Evolutionary conservation across 2,329 filamentous ascomycete species (phyloP), one percentile per base, ranked within the genome.

Genomic region (Monosporascus sp.): DNA sequence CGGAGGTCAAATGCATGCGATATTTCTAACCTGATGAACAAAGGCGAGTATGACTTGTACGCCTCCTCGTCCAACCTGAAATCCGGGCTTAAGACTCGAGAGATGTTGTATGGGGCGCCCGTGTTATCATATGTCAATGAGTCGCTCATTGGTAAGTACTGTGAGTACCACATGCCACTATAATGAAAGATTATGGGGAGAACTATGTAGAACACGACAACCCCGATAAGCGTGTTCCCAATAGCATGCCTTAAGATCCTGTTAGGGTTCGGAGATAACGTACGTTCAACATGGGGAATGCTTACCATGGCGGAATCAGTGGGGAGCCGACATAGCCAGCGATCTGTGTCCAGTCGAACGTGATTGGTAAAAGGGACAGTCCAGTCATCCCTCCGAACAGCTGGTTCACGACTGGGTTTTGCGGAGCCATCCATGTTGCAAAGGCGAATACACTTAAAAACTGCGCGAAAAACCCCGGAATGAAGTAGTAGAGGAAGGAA

Each of bases 341-440:
- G 50, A 89, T 78, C 60, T 89, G 84, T 5, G 84, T 86, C 86
- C 87, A 90, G 72, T 90, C 87, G 62, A 90, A 89, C 0, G 86
- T 89, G 34, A 90, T 81, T 1, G 87, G 86, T 6, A 90, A 70
- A 27, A 90, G 63, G 0, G 83, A 87, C 3, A 90, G 57, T 0
- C 88, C 87, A 0, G 83, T 86, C 48, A 75, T 76, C 1, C 84
- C 85, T 2, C 88, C 88, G 59, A 90, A 90, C 1, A 90, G 63
- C 65, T 90, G 86, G 58, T 90, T 91, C 39, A 90, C 69, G 9
- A 88, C 70, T 0, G 81, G 74, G 54, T 81, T 89, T 48, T 89
- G 74, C 0, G 88, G 88, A 2, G 80, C 81, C 52, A 89, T 79
- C 85, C 86, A 90, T 0, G 86, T 89, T 11, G 81, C 75, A 62